phyloP scores from a whole-genome alignment of 129 eudicot species.

The Chrysanthemum seticuspe region DNA sequence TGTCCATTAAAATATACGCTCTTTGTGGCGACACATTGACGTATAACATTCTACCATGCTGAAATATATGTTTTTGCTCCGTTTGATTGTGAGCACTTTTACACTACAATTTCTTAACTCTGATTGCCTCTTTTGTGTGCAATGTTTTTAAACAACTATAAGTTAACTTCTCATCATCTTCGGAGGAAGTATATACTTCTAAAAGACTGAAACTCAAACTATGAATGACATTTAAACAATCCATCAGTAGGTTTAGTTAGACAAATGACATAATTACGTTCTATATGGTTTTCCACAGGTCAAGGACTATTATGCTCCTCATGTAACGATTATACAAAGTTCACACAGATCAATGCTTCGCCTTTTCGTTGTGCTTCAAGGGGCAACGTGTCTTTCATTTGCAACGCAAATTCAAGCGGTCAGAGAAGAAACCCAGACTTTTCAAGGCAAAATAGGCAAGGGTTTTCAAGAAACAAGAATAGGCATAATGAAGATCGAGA shows the following conservation, averaged over 20 bases:
- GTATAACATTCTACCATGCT: too few species aligned
- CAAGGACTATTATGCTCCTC: constrained; percentile 52
- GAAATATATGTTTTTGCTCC: too few species aligned
- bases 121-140: neutral
- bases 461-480: constrained; percentile 48
- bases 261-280: neutral
- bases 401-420: constrained; percentile 65
- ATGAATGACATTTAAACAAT: neutral
- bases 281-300: constrained; percentile 42
- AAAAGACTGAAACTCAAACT: neutral
- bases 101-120: neutral
- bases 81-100: neutral
- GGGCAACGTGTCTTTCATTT: constrained; percentile 38
- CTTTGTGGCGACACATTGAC: neutral
- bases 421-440: constrained; percentile 80
- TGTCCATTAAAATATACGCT: neutral
- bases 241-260: neutral
- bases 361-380: constrained; percentile 38
- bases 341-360: constrained; percentile 34
- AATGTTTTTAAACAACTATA: neutral
- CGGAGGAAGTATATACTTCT: constrained; percentile 9
- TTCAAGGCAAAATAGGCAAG: constrained; percentile 59
- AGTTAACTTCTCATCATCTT: constrained; percentile 7
- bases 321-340: constrained; percentile 35
- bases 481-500: constrained; percentile 57